Evolutionary conservation across 208 protist genomes (phyloP).

Genomic region (Trypanosoma scelopori): DNA sequence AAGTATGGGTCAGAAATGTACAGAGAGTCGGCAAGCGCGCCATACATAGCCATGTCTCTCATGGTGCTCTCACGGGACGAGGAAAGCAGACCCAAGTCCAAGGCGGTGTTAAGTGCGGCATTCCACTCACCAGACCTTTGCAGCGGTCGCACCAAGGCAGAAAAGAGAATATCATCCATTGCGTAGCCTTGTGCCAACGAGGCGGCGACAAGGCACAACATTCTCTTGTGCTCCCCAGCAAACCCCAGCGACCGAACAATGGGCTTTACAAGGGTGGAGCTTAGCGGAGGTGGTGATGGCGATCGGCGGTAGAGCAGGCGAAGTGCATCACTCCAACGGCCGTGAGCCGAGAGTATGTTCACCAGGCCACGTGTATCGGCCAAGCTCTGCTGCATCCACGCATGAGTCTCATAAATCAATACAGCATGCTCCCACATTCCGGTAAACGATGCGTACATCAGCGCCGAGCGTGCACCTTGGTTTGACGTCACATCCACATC

Average conservation of each 20-base stretch:
- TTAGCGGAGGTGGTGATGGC: constrained; percentile 11
- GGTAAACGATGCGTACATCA: constrained; percentile 60
- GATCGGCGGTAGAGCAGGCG: constrained; percentile 25
- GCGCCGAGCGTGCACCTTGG: constrained; percentile 47
- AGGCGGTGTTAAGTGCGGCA: constrained; percentile 46
- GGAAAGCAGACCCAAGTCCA: constrained; percentile 54
- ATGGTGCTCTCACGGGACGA: constrained; percentile 36
- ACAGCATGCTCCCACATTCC: constrained; percentile 80
- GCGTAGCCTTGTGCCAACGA: constrained; percentile 54
- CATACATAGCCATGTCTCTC: constrained; percentile 34
- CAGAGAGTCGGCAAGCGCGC: constrained; percentile 55
- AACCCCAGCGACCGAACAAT: constrained; percentile 60
- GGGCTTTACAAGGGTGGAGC: constrained; percentile 48
- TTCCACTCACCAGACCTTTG: constrained; percentile 52
- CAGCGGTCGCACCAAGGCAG: constrained; percentile 48
- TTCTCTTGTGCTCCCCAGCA: constrained; percentile 31
- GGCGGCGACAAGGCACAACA: constrained; percentile 46
- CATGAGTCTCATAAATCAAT: constrained; percentile 35
- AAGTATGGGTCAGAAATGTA: constrained; percentile 66
- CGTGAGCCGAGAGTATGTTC: constrained; percentile 37
- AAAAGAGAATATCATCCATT: constrained; percentile 51
- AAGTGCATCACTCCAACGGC: constrained; percentile 52
- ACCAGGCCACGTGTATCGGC: constrained; percentile 49
- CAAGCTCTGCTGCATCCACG: constrained; percentile 28
- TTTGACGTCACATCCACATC: constrained; percentile 59